Base-by-base conservation (phyloP, 2,329 filamentous ascomycete species). In the Didymellaceae sp. region DNA sequence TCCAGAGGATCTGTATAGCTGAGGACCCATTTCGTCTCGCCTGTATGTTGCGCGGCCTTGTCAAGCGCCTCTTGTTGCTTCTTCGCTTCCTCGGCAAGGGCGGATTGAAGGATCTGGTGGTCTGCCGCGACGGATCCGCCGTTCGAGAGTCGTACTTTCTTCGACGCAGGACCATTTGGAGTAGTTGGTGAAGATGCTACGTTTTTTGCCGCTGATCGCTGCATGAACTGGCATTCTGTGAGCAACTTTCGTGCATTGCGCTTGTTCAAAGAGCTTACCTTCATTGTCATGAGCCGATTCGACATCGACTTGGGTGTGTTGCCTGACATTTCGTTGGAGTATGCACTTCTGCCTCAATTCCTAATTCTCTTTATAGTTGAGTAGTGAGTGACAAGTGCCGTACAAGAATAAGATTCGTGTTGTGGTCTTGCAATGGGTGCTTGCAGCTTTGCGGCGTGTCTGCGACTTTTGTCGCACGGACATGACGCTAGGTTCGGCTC, bases 231-330 rank as follows among this genome's bases (percentile, higher is more conserved):
- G 48, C 17, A 22, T 24, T 2, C 30, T 44, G 25, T 65, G 28
- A 61, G 55, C 42, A 31, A 42, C 49, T 34, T 38, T 34, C 34
- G 37, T 42, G 21, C 20, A n/a, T 6, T 46, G 33, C 24, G 11
- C 11, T 37, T 11, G 26, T 26, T n/a, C 13, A 22, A 7, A 18
- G 14, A 39, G 31, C 49, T 26, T 68, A 80, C 82, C 75, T 96
- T 96, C 91, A 96, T 97, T 28, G 89, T 92, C 68, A 95, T 81
- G 38, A 97, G 86, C 61, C 91, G 86, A 52, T 88, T 92, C 57
- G 92, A 96, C 86, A 95, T 91, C 35, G 80, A 81, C 74, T 88
- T 88, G 20, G 69, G 68, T 14, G 65, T 68, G 10, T 58, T 67
- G 33, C 65, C 58, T 14, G 66, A 60, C 68, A 72, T 72, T 3